Evolutionary conservation across 768 basidiomycete species (phyloP), one percentile per base, ranked within the genome.

Genomic region (Xerocomellus chrysenteron): DNA sequence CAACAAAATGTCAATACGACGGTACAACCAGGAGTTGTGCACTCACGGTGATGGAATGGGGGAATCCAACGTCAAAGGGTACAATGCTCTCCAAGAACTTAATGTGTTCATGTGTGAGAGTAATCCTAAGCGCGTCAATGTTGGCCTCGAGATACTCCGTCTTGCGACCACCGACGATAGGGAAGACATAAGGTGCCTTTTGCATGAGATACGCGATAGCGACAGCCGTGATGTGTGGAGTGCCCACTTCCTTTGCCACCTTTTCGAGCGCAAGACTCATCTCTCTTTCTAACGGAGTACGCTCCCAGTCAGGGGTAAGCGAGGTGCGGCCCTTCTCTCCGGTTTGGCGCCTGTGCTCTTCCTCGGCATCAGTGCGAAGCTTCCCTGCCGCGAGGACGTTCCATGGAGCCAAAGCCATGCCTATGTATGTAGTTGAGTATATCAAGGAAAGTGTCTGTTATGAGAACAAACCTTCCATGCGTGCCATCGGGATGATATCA

Each of bases 191-290:
- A 5, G 75, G 70, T 17, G 74, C 68, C 61, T 80, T 80, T 35
- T 75, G 75, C 65, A 79, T 68, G 28, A 78, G 61, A 46, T 75
- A 79, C 14, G 73, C 75, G 55, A 80, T 74, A n/a, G 76, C 76
- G 13, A 78, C 76, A 16, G 60, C 55, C 1, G 56, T 59, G 63
- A 77, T 67, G 50, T 59, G 63, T 51, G 73, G 65, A 13, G 67
- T 67, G n/a, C 74, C 76, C 10, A 77, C 67, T 55, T 77, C 68
- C 26, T 63, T 58, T 0, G 74, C 77, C 37, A 80, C 70, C 42
- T 71, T 65, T 57, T 78, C 75, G 19, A 79, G 69, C 5, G 68
- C 74, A 19, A 59, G 54, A 47, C 66, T 72, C 50, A 74, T 69
- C 24, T 68, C 70, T 26, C 57, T 65, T 57, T 79, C 72, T 11